Base-by-base conservation (phyloP, 352 stramenopile species). In the Peronospora farinosa region DNA sequence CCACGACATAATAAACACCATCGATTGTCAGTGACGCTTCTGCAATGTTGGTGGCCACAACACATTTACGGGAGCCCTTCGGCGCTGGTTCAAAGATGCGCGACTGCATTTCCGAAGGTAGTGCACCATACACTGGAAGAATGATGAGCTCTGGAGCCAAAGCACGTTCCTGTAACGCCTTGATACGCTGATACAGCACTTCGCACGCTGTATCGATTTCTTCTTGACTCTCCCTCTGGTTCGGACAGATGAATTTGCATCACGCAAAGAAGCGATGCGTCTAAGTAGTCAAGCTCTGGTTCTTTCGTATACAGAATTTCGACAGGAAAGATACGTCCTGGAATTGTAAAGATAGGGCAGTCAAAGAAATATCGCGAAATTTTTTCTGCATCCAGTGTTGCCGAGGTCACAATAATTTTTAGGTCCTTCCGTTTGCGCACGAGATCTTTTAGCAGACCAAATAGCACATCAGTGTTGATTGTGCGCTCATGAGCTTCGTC, bases 41-140 rank as follows among this genome's bases (percentile, higher is more conserved):
- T 1, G 97, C 97, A 63, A 99, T 99, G 72, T 99, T 99, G 7
- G 97, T 99, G 0, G 97, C 96, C 8, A 99, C 88, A 0, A 99
- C 92, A 65, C 93, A 97, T 70, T 99, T 99, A 36, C 97, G 91
- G 2, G 92, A 88, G 19, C 96, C 95, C 47, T 87, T 82, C 0
- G 93, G 93, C 33, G 96, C 93, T 9, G 95, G 96, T 67, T 99
- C 96, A 60, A 99, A 99, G 56, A 99, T 99, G 6, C 93, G 84
- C 10, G 91, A 97, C 72, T 99, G 97, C 94, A 99, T 98, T 70
- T 99, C 96, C 1, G 92, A 97, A 35, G 97, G 97, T 28, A 99
- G 72, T 0, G 97, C 89, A 46, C 93, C 96, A 63, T 99, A 99
- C 4, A 98, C 95, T 7, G 97, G 97, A 0, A 98, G 78, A 52